phyloP scores from a whole-genome alignment of 208 protist species.

The Balamuthia mandrillaris region DNA sequence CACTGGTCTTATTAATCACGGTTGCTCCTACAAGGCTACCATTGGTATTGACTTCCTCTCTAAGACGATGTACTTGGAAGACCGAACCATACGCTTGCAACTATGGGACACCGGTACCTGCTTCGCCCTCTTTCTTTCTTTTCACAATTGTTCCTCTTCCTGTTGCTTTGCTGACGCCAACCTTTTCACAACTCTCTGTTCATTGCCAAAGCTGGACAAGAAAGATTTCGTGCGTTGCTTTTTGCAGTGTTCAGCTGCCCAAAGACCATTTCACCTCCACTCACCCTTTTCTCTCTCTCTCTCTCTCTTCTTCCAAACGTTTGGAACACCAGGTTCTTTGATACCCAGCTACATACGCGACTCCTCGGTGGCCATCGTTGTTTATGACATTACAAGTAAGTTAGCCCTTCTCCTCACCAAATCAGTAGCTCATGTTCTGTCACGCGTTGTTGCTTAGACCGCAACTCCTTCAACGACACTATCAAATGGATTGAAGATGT shows the following conservation, averaged over 20 bases:
- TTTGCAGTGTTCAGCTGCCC: neutral
- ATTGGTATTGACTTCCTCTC: slow-evolving; percentile 98
- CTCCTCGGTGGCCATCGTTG: slow-evolving; percentile 92
- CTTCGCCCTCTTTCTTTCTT: slow-evolving; percentile 22
- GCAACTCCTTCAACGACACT: slow-evolving; percentile 85
- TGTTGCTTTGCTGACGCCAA: neutral
- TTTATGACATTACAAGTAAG: slow-evolving; percentile 94
- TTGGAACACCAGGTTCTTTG: slow-evolving; percentile 52
- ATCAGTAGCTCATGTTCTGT: neutral
- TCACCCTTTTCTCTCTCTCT: neutral
- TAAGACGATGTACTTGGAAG: slow-evolving; percentile 95
- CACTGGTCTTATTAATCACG: neutral
- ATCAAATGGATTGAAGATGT: slow-evolving; percentile 97
- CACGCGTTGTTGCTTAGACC: slow-evolving; percentile 53
- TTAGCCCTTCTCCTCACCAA: neutral
- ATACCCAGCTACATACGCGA: slow-evolving; percentile 83
- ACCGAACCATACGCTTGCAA: slow-evolving; percentile 89
- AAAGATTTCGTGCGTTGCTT: slow-evolving; percentile 68
- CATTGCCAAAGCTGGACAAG: slow-evolving; percentile 37
- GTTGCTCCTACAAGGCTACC: slow-evolving; percentile 78
- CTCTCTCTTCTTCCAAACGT: neutral
- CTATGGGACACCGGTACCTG: slow-evolving; percentile 81
- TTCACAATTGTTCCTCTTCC: neutral
- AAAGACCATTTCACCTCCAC: neutral
- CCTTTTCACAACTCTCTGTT: neutral